phyloP scores from a whole-genome alignment of 2,329 filamentous ascomycete genomes.

The Stenocarpella maydis region DNA sequence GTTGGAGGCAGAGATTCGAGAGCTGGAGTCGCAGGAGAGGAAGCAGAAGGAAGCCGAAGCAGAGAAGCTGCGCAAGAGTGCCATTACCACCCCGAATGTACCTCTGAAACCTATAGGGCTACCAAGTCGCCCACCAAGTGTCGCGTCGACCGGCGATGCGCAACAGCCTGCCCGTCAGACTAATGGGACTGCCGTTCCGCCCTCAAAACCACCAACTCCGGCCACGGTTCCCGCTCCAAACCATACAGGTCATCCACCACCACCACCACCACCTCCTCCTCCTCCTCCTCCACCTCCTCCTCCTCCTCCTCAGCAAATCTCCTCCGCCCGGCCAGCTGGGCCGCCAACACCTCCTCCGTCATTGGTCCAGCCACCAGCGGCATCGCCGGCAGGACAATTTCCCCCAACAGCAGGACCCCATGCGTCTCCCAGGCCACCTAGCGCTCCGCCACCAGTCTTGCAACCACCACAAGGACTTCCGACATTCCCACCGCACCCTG shows the following conservation, averaged over 20 bases:
- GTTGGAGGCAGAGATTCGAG: conserved; percentile 72
- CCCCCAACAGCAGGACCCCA: conserved; percentile 17
- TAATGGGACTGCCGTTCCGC: conserved; percentile 34
- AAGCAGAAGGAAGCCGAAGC: conserved; percentile 46
- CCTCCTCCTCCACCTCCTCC: conserved; percentile 6
- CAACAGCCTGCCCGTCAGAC: conserved; percentile 19
- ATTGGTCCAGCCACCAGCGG: conserved; percentile 7
- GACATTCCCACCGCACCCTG: conserved; percentile 42
- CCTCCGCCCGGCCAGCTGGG: conserved; percentile 23
- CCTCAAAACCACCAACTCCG: conserved; percentile 26
- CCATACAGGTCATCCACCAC: conserved; percentile 1
- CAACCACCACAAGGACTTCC: conserved; percentile 50
- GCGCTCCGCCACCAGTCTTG: conserved; percentile 44
- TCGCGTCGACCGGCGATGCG: conserved; percentile 14
- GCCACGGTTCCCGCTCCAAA: conserved; percentile 22
- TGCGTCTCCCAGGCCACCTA: conserved; percentile 25
- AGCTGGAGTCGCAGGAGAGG: conserved; percentile 63
- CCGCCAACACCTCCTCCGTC: conserved; percentile 28
- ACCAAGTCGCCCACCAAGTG: conserved; percentile 29
- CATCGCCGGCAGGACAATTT: conserved; percentile 12
- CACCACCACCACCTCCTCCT: not conserved
- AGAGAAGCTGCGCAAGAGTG: conserved; percentile 31
- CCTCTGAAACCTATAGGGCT: not conserved
- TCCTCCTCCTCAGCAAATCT: conserved; percentile 1
- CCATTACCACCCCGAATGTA: conserved; percentile 28